Evolutionary conservation across 352 stramenopile genomes (phyloP), one percentile per base, ranked within the genome.

Genomic region (Plasmopara halstedii): DNA sequence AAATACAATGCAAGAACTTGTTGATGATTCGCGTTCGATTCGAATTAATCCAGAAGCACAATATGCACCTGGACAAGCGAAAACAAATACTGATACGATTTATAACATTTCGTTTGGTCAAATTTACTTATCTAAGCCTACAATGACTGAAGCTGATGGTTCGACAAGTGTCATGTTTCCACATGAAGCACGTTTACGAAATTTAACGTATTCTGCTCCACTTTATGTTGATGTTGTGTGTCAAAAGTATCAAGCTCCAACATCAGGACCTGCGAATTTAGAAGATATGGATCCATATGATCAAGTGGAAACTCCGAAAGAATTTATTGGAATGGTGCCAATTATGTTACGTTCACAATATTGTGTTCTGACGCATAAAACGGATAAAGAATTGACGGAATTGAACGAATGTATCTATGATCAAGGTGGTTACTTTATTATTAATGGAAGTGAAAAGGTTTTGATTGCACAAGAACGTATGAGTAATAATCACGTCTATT

Each of bases 401-500:
- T 65, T 97, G 25, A 95, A 95, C 56, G 97, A 99, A 75, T 99
- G 97, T 64, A 97, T 99, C 43, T 99, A 99, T 68, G 97, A 99
- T 74, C 96, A 99, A 70, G 97, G 97, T 26, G 97, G 97, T 17
- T 99, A 99, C 73, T 99, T 99, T 73, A 94, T 99, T 36, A 98
- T 98, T 58, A 98, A 98, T 65, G 94, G 94, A 38, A 95, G 82
- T 33, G 94, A 98, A 55, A 98, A 98, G 67, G 97, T 99, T 46
- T 89, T 99, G 35, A 98, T 99, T 59, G 96, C 97, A 0, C 97
- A 99, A 62, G 97, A 99, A 62, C 86, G 97, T 27, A 98, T 99
- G 83, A 98, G 85, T 42, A 99, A 99, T 71, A 99, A 99, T 85
- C 95, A 99, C 72, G 96, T 99, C 13, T 99, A 99, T 73, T 98